Evolutionary conservation across 345 rosid species (phyloP).

Genomic region (Lepidium sativum): DNA sequence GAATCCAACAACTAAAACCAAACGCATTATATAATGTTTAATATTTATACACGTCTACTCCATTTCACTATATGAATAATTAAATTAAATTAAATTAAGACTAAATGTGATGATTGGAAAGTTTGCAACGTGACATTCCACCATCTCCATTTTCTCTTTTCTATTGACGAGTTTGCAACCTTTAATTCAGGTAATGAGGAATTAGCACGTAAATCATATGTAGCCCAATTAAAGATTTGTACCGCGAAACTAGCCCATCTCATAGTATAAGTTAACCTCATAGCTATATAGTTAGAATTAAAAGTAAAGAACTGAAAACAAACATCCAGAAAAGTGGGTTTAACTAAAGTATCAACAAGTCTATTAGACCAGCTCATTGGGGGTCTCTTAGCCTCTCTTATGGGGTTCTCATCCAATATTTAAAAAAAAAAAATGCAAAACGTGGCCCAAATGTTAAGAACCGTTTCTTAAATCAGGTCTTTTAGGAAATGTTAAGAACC

Average conservation of each 20-base stretch:
- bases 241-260: not conserved
- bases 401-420: no score
- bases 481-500: no score
- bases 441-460: no score
- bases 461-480: no score
- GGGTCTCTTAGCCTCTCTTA: no score
- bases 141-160: not conserved
- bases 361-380: no score
- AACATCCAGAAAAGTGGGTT: no score
- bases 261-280: no score
- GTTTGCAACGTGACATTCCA: conserved; percentile 3
- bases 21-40: not conserved
- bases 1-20: not conserved
- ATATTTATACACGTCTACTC: conserved; percentile 12
- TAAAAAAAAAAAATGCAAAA: no score
- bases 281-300: no score
- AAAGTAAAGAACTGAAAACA: no score
- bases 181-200: not conserved
- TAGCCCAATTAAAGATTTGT: not conserved
- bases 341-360: no score
- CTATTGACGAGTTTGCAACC: not conserved
- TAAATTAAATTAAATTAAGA: not conserved
- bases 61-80: not conserved
- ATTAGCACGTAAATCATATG: not conserved
- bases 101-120: not conserved